Evolutionary conservation across 192 early-diverging fungal species (phyloP), one percentile per base, ranked within the genome.

Genomic region (Cetraspora pellucida): DNA sequence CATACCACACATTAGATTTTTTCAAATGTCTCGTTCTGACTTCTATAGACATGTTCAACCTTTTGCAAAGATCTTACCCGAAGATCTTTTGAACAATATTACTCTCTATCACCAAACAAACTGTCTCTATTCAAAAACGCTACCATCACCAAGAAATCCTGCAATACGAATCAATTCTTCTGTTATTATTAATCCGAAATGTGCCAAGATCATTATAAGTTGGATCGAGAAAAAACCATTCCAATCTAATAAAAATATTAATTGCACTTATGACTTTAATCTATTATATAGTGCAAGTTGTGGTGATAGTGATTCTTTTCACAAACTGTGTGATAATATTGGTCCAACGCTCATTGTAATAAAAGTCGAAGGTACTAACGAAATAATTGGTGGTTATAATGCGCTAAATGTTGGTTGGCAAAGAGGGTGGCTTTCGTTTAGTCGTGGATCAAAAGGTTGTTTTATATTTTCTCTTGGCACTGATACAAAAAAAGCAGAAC

Each of bases 301-400:
- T 6, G 54, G 31, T 14, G 30, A 30, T 59, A 6, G 21, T 37
- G 28, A 37, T 43, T 44, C 49, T 19, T 74, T 74, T 59, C 72
- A 59, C 25, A 8, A 55, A 60, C 31, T 25, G 37, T 74, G 72
- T 27, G 72, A 55, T 74, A 45, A 59, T 44, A 55, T 46, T 16
- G 47, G 21, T 23, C 37, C n/a, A 55, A 73, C 72, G 25, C 0
- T 74, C n/a, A 19, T 74, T 23, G 10, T 74, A 37, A 31, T 43
- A 17, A 74, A 74, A 25, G 43, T 60, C 19, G 10, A n/a, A 10
- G 72, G n/a, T 43, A 59, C 19, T 16, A n/a, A 59, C 14, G 2
- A 37, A 44, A n/a, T 74, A 10, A 23, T 74, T 59, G 72, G 72
- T 25, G 72, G 72, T 27, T 74, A 74, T 60, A 74, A 74, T 45